Evolutionary conservation across 1,284 basidiomycete genomes (phyloP).

Genomic region (Tranzscheliella williamsii): DNA sequence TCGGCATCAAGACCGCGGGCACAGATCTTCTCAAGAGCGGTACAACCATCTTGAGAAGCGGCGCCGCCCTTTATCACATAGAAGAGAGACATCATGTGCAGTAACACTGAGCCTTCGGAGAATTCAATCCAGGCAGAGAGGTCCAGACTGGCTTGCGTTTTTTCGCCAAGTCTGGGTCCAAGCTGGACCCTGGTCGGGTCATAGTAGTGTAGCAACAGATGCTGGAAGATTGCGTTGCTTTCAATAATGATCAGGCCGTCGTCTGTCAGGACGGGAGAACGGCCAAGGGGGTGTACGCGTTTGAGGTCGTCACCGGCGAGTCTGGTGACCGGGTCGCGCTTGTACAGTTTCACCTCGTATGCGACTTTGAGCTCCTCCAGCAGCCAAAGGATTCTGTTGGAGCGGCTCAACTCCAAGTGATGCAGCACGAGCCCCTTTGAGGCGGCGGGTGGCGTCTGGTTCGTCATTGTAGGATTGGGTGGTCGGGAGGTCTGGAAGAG

Average conservation of each 20-base stretch:
- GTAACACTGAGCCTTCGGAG: slow-evolving; percentile 19
- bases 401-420: slow-evolving; percentile 23
- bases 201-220: slow-evolving; percentile 27
- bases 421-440: slow-evolving; percentile 18
- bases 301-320: slow-evolving; percentile 25
- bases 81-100: slow-evolving; percentile 10
- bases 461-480: background rate
- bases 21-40: slow-evolving; percentile 10
- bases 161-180: slow-evolving; percentile 12
- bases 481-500: background rate
- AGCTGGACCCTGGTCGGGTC: slow-evolving; percentile 3
- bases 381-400: slow-evolving; percentile 19
- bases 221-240: slow-evolving; percentile 21
- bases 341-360: slow-evolving; percentile 17
- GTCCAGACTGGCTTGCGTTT: slow-evolving; percentile 14
- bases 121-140: slow-evolving; percentile 26
- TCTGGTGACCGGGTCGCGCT: slow-evolving; percentile 21
- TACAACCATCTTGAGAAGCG: slow-evolving; percentile 3
- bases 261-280: slow-evolving; percentile 28
- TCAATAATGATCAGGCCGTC: slow-evolving; percentile 22
- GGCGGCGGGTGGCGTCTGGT: no score
- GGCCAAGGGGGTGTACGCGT: slow-evolving; percentile 22
- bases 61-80: slow-evolving; percentile 18
- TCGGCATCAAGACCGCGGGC: slow-evolving; percentile 13
- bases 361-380: slow-evolving; percentile 23